Conservation (phyloP, 768 basidiomycete species). For the Lactarius akahatsu region DNA sequence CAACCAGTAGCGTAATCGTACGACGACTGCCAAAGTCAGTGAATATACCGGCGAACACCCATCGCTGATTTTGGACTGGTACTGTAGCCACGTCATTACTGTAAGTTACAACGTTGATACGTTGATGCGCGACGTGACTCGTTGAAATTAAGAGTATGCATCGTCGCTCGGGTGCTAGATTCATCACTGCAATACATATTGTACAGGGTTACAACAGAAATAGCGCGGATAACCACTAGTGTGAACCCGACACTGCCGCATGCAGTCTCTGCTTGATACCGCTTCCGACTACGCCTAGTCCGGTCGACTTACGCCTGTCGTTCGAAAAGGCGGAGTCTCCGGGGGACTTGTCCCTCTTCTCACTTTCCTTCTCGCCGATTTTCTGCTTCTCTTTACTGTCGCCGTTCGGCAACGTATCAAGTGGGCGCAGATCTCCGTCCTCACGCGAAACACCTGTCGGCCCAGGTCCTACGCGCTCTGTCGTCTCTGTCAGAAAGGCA, state of each 20-base stretch:
- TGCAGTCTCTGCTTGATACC: conserved; percentile 23
- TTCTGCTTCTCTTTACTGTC: conserved; percentile 10
- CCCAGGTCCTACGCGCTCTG: conserved; percentile 51
- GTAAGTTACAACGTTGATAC: not conserved
- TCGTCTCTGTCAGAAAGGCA: conserved; percentile 70
- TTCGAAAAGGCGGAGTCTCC: not conserved
- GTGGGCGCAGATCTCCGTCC: conserved; percentile 18
- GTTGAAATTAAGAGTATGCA: no score
- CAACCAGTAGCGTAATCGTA: not conserved
- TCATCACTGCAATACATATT: not conserved
- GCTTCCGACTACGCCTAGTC: conserved; percentile 20
- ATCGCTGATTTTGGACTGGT: not conserved
- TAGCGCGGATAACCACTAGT: not conserved
- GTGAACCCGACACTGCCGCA: conserved; percentile 21
- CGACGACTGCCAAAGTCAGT: not conserved
- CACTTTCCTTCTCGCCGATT: conserved; percentile 1
- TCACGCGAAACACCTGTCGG: conserved; percentile 34
- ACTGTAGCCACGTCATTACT: not conserved
- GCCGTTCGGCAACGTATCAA: not conserved
- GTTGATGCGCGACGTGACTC: no score
- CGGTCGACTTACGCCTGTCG: conserved; percentile 11
- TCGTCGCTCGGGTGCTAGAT: no score
- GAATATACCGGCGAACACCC: no score
- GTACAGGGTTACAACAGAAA: not conserved
- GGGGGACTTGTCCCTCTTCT: not conserved